Percentiles rank a stretch among this genome's conserved stretches.
phyloP scores from a whole-genome alignment of 139 green algal species.

The Bryopsis sp. region DNA sequence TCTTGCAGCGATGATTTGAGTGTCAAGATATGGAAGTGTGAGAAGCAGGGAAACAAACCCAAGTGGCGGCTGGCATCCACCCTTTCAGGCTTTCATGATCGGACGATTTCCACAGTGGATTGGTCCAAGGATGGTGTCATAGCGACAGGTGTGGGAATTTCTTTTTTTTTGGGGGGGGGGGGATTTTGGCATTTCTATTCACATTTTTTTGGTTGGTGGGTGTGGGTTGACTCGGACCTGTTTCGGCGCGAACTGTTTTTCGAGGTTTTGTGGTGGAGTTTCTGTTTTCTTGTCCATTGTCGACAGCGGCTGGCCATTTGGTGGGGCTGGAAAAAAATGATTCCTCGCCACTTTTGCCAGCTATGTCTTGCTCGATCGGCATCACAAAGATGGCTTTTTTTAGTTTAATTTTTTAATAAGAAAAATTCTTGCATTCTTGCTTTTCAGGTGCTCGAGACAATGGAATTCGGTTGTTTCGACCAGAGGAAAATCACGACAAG shows the following conservation, averaged over 20 bases:
- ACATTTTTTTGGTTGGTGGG: slow-evolving; percentile 7
- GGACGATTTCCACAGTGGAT: slow-evolving; percentile 70
- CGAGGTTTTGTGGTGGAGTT: not conserved
- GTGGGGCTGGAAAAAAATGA: not conserved
- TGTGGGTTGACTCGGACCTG: not conserved
- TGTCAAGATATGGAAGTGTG: slow-evolving; percentile 50
- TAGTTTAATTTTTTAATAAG: slow-evolving; percentile 5
- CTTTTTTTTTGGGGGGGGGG: not conserved
- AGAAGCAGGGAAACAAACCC: slow-evolving; percentile 19
- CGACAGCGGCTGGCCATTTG: not conserved
- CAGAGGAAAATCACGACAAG: slow-evolving; percentile 6
- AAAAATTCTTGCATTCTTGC: not conserved
- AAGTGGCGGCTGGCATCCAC: slow-evolving; percentile 34
- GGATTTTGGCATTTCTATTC: not conserved
- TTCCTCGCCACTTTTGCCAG: too few relatives aligned
- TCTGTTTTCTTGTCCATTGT: not conserved
- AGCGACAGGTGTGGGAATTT: slow-evolving; percentile 39
- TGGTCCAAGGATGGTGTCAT: slow-evolving; percentile 51
- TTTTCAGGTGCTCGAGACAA: slow-evolving; percentile 58
- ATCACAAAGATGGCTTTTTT: not conserved
- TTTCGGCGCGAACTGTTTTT: slow-evolving; percentile 1
- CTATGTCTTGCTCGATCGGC: too few relatives aligned
- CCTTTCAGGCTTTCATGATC: slow-evolving; percentile 54
- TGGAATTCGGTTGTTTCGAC: slow-evolving; percentile 49
- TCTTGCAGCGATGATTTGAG: slow-evolving; percentile 78